Evolutionary conservation across 495 filamentous ascomycete species (phyloP).

Genomic region (Podospora appendiculata): DNA sequence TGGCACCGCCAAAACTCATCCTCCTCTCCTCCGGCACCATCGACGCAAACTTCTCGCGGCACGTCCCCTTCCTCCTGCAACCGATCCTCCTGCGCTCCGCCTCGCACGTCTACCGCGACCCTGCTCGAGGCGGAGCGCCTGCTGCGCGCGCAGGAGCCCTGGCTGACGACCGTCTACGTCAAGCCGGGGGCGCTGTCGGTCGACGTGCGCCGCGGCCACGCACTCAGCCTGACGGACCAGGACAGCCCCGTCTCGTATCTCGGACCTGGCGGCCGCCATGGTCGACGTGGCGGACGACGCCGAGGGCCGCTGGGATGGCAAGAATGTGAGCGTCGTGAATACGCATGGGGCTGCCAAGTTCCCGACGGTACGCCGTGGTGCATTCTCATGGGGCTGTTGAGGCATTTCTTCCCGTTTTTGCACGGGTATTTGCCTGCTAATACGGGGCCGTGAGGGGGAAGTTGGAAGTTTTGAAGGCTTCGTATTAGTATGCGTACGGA

Average conservation of each 20-base stretch:
- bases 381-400: no score
- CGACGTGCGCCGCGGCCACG: conserved; percentile 32
- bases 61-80: conserved; percentile 17
- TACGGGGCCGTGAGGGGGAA: no score
- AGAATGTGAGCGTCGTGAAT: conserved; percentile 30
- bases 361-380: no score
- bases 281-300: conserved; percentile 36
- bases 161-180: conserved; percentile 33
- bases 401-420: no score
- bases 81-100: conserved; percentile 18
- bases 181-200: conserved; percentile 33
- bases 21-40: conserved; percentile 32
- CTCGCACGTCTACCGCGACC: conserved; percentile 31
- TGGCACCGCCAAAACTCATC: conserved; percentile 30
- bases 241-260: conserved; percentile 31
- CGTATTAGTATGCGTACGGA: no score
- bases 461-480: no score
- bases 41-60: conserved; percentile 21
- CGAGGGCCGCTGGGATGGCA: conserved; percentile 25
- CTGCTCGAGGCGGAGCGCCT: conserved; percentile 25
- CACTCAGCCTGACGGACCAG: conserved; percentile 25
- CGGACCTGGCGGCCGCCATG: conserved; percentile 41
- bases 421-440: no score
- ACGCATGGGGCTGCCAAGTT: background rate
- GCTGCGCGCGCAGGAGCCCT: conserved; percentile 27